Evolutionary conservation across 2,329 filamentous ascomycete genomes (phyloP), one percentile per base, ranked within the genome.

Genomic region (Teratosphaeria zuluensis): DNA sequence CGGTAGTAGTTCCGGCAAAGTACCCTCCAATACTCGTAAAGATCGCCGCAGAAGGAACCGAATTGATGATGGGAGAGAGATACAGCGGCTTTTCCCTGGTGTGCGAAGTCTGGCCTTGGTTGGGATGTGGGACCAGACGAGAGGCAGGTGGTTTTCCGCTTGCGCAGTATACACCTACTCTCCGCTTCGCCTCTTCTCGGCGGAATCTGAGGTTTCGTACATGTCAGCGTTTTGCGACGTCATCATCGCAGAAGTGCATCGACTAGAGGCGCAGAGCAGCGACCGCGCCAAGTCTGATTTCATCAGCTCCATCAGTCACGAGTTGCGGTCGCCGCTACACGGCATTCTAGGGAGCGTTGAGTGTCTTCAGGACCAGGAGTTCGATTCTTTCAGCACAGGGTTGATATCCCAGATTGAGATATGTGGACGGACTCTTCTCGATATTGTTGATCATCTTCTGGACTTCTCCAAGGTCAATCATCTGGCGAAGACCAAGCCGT

Each of bases 221-320:
- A 61, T 70, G 51, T 66, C 72, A 32, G 73, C 74, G 4, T 77
- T 78, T 61, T 74, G 73, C 52, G 73, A 75, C 61, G 75, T 72
- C 19, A 69, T 77, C 33, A 74, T 74, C 65, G 73, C 71, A 4
- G 73, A 78, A 59, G 64, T 77, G 6, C 69, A 72, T 42, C 64
- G 75, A 6, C 64, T 77, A 9, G 71, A 74, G 32, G 73, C 73
- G 0, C 66, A 74, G 12, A 69, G 68, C 8, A 70, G 73, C 4
- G 77, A 80, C 42, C 74, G 74, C 56, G 75, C 77, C 9, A 82
- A 83, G 59, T 75, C 75, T 0, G 78, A 80, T 12, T 80, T 83
- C 51, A 75, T 83, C 16, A 76, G 77, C 0, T 78, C 75, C 0
- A 78, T 82, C 30, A 78, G 75, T 30, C 80, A 82, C 62, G 80